Percentiles rank a stretch among this genome's conserved stretches.
Conservation (phyloP, 2,329 filamentous ascomycete genomes). For the Fusarium caatingaense region DNA sequence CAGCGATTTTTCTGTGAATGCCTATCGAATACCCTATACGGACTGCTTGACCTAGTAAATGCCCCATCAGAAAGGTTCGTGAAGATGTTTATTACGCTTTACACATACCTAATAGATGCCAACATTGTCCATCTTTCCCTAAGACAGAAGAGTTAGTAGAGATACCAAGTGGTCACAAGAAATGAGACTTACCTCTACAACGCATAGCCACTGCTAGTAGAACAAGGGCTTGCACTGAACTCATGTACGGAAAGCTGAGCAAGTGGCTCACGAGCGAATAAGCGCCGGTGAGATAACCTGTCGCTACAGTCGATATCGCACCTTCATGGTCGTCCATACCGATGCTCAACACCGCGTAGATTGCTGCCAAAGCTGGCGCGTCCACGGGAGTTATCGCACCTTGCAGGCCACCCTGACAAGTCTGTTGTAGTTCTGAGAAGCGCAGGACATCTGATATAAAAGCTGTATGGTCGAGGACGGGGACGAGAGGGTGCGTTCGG, state of each 20-base stretch:
- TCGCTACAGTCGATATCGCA: constrained; percentile 19
- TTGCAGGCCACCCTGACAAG: constrained; percentile 20
- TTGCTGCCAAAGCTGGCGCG: constrained; percentile 22
- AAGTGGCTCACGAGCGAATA: constrained; percentile 35
- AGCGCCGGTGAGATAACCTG: constrained; percentile 29
- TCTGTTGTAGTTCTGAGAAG: constrained; percentile 33
- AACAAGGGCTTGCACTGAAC: constrained; percentile 34
- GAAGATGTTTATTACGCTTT: no score
- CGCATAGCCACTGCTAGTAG: constrained; percentile 35
- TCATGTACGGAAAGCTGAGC: constrained; percentile 34
- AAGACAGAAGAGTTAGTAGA: neutral
- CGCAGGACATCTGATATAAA: constrained; percentile 34
- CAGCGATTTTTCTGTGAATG: constrained; percentile 25
- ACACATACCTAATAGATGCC: no score
- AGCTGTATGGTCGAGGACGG: constrained; percentile 26
- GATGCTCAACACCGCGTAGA: constrained; percentile 32
- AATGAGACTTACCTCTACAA: constrained; percentile 19
- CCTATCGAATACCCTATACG: constrained; percentile 34
- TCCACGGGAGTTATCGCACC: constrained; percentile 22
- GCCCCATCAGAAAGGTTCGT: no score
- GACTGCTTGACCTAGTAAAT: constrained; percentile 32
- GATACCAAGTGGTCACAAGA: rapidly evolving
- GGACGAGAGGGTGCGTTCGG: constrained; percentile 37
- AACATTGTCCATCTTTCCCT: constrained; percentile 39
- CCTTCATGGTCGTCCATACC: constrained; percentile 35